A percentile compares a stretch with the other conserved stretches of the same genome.
phyloP scores from a whole-genome alignment of 23 red algal species.

The Gracilaria vermiculophylla region DNA sequence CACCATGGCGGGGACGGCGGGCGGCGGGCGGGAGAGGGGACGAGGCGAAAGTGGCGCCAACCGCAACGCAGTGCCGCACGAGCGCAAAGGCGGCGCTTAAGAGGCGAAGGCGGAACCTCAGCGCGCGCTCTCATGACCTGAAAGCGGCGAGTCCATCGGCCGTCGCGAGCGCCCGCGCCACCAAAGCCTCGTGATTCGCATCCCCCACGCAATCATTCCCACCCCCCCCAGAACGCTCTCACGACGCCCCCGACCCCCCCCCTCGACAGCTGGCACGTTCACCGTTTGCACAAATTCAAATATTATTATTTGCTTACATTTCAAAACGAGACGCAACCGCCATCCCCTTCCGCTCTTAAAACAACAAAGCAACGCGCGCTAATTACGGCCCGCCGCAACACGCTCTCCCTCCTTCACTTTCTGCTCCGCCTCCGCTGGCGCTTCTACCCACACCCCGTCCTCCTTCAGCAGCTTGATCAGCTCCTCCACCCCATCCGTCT shows the following conservation, averaged over 20 bases:
- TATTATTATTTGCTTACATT: background rate
- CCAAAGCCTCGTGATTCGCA: too few relatives aligned
- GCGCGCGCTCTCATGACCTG: background rate
- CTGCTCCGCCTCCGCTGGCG: slow-evolving; percentile 39
- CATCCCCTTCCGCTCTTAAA: background rate
- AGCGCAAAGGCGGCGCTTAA: background rate
- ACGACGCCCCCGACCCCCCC: too few relatives aligned
- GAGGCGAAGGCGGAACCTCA: background rate
- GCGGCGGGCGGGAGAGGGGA: background rate
- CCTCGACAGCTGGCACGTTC: background rate
- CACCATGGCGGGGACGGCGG: background rate
- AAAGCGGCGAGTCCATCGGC: background rate
- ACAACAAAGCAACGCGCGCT: background rate
- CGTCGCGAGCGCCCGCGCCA: background rate
- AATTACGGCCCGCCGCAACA: background rate
- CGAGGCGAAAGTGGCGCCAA: background rate
- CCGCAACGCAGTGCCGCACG: background rate
- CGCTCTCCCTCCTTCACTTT: background rate
- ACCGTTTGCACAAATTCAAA: background rate
- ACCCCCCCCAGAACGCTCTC: too few relatives aligned
- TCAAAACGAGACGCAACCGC: background rate
- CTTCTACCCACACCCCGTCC: slow-evolving; percentile 97
- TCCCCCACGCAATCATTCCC: too few relatives aligned
- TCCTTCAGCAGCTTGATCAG: slow-evolving; percentile 87
- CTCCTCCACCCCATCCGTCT: slow-evolving; percentile 85